phyloP scores from a whole-genome alignment of 768 basidiomycete species.

The Amanita phalloides region DNA sequence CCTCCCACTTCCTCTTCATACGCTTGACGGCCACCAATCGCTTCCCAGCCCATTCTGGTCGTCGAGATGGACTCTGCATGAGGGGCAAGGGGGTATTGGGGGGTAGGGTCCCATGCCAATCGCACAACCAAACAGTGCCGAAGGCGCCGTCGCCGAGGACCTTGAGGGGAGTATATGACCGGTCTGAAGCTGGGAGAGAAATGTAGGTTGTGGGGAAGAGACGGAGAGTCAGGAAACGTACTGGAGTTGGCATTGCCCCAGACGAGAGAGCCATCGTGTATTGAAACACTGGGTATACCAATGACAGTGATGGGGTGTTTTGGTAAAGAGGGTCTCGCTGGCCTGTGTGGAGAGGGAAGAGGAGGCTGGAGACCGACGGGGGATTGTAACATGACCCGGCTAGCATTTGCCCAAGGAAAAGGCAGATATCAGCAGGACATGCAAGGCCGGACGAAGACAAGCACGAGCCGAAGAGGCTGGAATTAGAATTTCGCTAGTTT shows the following conservation, averaged over 20 bases:
- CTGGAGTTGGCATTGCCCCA: conserved; percentile 67
- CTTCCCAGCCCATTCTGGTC: conserved; percentile 92
- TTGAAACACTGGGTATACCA: conserved; percentile 69
- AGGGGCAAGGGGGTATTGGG: conserved; percentile 85
- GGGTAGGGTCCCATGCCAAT: conserved; percentile 96
- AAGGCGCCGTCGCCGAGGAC: conserved; percentile 97
- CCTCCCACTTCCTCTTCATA: conserved; percentile 97
- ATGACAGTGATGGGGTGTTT: conserved; percentile 59
- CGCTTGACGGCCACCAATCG: conserved; percentile 93
- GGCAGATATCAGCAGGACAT: conserved; percentile 12
- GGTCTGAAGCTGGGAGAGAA: conserved; percentile 52
- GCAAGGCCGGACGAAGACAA: conserved; percentile 11
- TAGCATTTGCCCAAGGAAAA: conserved; percentile 36
- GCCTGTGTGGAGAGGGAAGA: conserved; percentile 23
- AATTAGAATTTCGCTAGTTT: conserved; percentile 7
- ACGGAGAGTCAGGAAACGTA: conserved; percentile 26
- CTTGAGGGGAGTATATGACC: conserved; percentile 92
- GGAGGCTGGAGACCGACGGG: conserved; percentile 35
- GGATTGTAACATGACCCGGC: conserved; percentile 47
- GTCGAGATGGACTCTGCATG: conserved; percentile 90
- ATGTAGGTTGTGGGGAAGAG: conserved; percentile 10
- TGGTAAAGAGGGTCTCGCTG: conserved; percentile 18
- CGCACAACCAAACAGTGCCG: conserved; percentile 96
- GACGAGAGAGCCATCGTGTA: conserved; percentile 56
- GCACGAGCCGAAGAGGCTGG: conserved; percentile 5